Evolutionary conservation across 805 yeast species (phyloP).

Genomic region (Dipodascus geniculatus): DNA sequence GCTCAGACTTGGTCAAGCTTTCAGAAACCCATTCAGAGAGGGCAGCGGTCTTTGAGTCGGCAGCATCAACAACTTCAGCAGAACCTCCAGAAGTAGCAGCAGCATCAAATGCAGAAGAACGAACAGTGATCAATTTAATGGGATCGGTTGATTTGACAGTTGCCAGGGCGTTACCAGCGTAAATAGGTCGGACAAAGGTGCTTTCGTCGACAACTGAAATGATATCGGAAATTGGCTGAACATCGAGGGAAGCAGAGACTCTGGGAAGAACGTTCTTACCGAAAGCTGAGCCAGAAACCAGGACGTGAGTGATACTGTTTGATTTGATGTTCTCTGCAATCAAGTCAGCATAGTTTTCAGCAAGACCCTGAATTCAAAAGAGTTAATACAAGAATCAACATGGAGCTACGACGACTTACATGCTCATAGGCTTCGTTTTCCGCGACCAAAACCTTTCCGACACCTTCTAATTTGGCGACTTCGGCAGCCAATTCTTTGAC

Average conservation of each 20-base stretch:
- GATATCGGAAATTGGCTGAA: conserved; percentile 82
- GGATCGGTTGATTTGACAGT: conserved; percentile 65
- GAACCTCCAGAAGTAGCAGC: conserved; percentile 29
- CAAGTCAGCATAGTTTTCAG: conserved; percentile 74
- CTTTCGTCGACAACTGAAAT: conserved; percentile 50
- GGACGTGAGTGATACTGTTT: conserved; percentile 50
- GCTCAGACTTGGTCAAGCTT: conserved; percentile 60
- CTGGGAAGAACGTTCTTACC: conserved; percentile 85
- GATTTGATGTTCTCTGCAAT: conserved; percentile 34
- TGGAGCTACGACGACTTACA: not conserved
- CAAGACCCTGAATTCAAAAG: conserved; percentile 31
- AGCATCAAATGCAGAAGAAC: conserved; percentile 68
- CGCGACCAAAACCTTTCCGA: conserved; percentile 47
- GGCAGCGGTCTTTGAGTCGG: conserved; percentile 25
- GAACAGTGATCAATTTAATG: conserved; percentile 58
- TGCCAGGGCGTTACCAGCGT: conserved; percentile 87
- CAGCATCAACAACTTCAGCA: conserved; percentile 31
- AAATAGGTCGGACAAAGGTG: conserved; percentile 85
- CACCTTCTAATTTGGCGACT: conserved; percentile 41
- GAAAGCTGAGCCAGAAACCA: conserved; percentile 73
- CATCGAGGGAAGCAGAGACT: conserved; percentile 70
- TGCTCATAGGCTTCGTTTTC: conserved; percentile 46
- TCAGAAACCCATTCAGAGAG: conserved; percentile 60
- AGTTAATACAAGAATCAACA: not conserved
- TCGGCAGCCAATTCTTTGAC: conserved; percentile 39